Evolutionary conservation across 345 rosid genomes (phyloP).

Genomic region (Abelmoschus esculentus): DNA sequence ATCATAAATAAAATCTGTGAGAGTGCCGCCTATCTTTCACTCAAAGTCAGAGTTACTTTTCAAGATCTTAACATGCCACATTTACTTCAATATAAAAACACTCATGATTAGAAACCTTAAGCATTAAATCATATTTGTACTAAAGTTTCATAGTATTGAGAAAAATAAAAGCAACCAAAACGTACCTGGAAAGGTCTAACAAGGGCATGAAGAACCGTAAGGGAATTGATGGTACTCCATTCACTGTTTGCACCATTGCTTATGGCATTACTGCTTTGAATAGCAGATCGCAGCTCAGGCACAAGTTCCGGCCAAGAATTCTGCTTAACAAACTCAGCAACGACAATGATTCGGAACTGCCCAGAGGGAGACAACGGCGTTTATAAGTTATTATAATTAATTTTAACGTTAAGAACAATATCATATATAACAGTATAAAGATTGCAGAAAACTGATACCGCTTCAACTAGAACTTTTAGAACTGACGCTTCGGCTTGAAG

Average conservation of each 20-base stretch:
- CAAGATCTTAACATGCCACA: no score
- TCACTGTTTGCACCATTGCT: conserved; percentile 23
- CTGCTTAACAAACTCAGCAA: conserved; percentile 58
- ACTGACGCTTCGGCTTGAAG: conserved; percentile 51
- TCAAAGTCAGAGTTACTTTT: no score
- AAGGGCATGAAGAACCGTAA: conserved; percentile 55
- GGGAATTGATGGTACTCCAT: conserved; percentile 54
- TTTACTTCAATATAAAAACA: no score
- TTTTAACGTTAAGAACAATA: neutral
- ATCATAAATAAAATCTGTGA: no score
- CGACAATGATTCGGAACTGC: conserved; percentile 56
- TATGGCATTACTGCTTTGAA: conserved; percentile 49
- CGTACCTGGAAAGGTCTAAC: conserved; percentile 79
- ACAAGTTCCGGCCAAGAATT: conserved; percentile 79
- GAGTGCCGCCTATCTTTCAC: no score
- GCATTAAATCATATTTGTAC: neutral
- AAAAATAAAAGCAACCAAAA: neutral
- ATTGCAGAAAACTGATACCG: conserved; percentile 29
- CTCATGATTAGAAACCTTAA: neutral
- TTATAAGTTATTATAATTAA: neutral
- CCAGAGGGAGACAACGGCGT: conserved; percentile 15
- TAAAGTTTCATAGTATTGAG: neutral
- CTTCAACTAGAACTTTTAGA: conserved; percentile 75
- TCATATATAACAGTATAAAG: neutral
- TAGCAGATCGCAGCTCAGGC: conserved; percentile 47